Base-by-base conservation (phyloP, 495 filamentous ascomycete species). In the Penicillium fimorum region DNA sequence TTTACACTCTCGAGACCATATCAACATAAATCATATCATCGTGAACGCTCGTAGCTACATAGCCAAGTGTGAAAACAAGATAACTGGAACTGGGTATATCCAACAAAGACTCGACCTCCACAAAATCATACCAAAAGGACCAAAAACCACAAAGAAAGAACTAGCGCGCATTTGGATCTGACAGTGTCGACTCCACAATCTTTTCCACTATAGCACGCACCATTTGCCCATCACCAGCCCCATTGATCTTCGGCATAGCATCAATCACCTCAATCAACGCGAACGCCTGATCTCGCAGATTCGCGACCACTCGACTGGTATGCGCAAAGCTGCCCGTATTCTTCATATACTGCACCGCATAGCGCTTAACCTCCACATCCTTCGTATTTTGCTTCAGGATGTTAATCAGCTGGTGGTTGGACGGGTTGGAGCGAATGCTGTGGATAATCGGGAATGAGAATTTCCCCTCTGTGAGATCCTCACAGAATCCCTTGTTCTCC, bases 371-470 rank as follows among this genome's bases (percentile, higher is more conserved):
- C 66, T 92, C 88, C 20, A 89, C 86, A 62, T 96, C 88, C 27
- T 75, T 82, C 0, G 93, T 91, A 70, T 88, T 90, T 70, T 97
- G 94, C 72, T 89, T 88, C 20, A 98, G 76, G 44, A 97, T 97
- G 62, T 94, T 96, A 57, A 96, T 76, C 44, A 98, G 80, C 67
- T 93, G 88, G 29, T 87, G 81, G 66, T 96, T 92, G 9, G 72
- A 73, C 4, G 90, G 89, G 68, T 92, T 82, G 32, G 86, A 76
- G 59, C 92, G 89, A 59, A 98, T 95, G 68, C 88, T 87, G 72
- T 98, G 93, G 57, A 98, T 97, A 62, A 98, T 89, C 6, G 93
- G 93, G 67, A 96, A 97, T 25, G 88, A 92, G 77, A 97, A 98
- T 81, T 98, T 98, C 41, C 94, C 94, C 76, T 98, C 94, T 1